These are phyloP conservation scores for Westerdykella aurantiaca DNA, from an alignment of 2,329 filamentous ascomycete species.

Conservation along the genomic window DNA sequence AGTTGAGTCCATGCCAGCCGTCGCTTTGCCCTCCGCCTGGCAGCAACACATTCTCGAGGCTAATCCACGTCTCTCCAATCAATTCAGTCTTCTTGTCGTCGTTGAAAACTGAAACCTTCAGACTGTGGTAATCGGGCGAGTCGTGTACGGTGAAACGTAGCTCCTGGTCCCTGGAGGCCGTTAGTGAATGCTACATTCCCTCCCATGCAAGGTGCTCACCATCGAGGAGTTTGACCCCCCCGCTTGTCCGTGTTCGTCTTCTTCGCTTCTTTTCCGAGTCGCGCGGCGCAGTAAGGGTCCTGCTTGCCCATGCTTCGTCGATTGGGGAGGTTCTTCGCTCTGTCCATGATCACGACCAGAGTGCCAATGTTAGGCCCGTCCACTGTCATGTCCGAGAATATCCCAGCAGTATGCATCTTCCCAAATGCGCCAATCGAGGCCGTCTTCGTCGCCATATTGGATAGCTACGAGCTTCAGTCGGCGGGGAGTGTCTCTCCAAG, in stretches of 20 bases:
- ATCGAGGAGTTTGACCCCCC: slow-evolving; percentile 91
- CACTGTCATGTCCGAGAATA: slow-evolving; percentile 88
- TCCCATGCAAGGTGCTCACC: slow-evolving; percentile 55
- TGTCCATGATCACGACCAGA: slow-evolving; percentile 83
- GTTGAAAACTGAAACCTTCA: slow-evolving; percentile 95
- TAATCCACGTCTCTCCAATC: slow-evolving; percentile 90
- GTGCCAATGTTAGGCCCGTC: slow-evolving; percentile 93
- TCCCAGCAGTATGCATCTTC: slow-evolving; percentile 77
- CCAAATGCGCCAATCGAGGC: slow-evolving; percentile 36
- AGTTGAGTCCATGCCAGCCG: slow-evolving; percentile 82
- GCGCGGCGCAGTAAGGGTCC: slow-evolving; percentile 91
- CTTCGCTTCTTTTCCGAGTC: slow-evolving; percentile 92
- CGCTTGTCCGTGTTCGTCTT: slow-evolving; percentile 92
- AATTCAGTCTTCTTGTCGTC: slow-evolving; percentile 97
- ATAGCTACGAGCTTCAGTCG: background rate
- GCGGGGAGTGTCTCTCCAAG: background rate
- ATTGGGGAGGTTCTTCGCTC: slow-evolving; percentile 95
- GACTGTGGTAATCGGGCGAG: slow-evolving; percentile 88
- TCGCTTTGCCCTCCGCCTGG: slow-evolving; percentile 89
- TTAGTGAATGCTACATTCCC: slow-evolving; percentile 9
- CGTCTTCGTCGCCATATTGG: slow-evolving; percentile 34
- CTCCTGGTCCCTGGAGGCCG: slow-evolving; percentile 77
- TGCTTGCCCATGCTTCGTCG: slow-evolving; percentile 97
- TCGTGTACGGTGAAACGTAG: slow-evolving; percentile 94
- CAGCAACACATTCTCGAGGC: slow-evolving; percentile 72